phyloP scores from a whole-genome alignment of 352 stramenopile genomes.

The Halophytophthora batemanensis region DNA sequence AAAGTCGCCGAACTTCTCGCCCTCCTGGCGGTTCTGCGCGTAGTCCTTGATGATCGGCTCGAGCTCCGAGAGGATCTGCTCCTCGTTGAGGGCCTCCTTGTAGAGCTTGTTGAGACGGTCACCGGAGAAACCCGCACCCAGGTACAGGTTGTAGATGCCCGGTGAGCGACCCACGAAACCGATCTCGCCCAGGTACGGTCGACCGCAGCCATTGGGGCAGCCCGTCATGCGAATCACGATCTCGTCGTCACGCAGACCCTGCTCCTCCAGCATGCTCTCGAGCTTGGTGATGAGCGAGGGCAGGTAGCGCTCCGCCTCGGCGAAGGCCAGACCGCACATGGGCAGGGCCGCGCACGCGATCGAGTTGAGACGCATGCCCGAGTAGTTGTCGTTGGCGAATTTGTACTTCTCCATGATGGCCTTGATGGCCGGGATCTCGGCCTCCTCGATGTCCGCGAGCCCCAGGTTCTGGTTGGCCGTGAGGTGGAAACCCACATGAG shows the following conservation, averaged over 20 bases:
- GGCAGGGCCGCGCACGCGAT: constrained; percentile 96
- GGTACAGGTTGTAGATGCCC: constrained; percentile 96
- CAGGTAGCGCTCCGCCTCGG: constrained; percentile 95
- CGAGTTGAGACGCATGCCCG: constrained; percentile 74
- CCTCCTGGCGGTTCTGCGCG: constrained; percentile 51
- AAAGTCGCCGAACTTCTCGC: constrained; percentile 85
- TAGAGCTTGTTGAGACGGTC: constrained; percentile 84
- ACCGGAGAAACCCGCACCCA: constrained; percentile 85
- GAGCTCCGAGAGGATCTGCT: constrained; percentile 70
- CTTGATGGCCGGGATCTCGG: constrained; percentile 91
- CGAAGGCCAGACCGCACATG: constrained; percentile 96
- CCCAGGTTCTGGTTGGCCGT: constrained; percentile 96
- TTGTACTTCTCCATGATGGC: constrained; percentile 89
- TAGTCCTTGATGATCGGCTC: constrained; percentile 80
- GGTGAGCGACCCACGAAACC: constrained; percentile 96
- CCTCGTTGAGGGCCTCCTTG: constrained; percentile 77
- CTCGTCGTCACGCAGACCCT: constrained; percentile 92
- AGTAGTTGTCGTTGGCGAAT: constrained; percentile 87
- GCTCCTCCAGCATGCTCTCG: constrained; percentile 86
- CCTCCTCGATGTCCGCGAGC: constrained; percentile 90
- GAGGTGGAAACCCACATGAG: constrained; percentile 91
- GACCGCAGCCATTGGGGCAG: constrained; percentile 96
- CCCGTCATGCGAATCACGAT: constrained; percentile 98
- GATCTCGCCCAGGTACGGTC: constrained; percentile 97
- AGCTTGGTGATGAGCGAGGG: constrained; percentile 93